These are phyloP conservation scores for Carpinus viminea DNA, from an alignment of 306 rosid genomes.

Conservation along the genomic window DNA sequence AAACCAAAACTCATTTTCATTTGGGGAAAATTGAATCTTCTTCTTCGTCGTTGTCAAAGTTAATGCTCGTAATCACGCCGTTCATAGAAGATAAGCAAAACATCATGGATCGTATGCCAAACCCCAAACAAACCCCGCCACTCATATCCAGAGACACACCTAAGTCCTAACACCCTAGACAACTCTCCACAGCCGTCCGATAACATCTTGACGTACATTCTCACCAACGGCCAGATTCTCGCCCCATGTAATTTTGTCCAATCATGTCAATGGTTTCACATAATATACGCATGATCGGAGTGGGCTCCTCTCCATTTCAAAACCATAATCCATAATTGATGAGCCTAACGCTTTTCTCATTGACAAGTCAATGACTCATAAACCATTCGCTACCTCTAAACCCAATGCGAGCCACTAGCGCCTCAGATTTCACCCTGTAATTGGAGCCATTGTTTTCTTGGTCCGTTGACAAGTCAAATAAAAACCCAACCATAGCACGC, in stretches of 20 bases:
- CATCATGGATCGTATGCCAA: constrained; percentile 13
- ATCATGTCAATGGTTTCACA: too few relatives aligned
- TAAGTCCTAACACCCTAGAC: constrained; percentile 5
- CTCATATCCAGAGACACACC: background rate
- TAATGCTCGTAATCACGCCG: constrained; percentile 21
- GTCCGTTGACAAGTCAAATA: constrained; percentile 1
- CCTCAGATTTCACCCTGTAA: constrained; percentile 2
- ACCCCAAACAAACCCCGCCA: background rate
- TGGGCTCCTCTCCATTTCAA: too few relatives aligned
- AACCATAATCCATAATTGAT: too few relatives aligned
- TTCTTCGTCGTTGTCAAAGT: constrained; percentile 8
- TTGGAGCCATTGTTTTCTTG: constrained; percentile 13
- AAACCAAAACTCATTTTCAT: too few relatives aligned
- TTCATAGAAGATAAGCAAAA: constrained; percentile 22
- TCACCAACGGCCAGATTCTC: constrained; percentile 16
- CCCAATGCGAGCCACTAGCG: too few relatives aligned
- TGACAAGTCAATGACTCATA: too few relatives aligned
- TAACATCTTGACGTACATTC: constrained; percentile 13
- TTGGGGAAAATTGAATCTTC: too few relatives aligned
- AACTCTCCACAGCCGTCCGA: constrained; percentile 29
- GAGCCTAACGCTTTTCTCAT: too few relatives aligned
- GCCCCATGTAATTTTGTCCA: constrained; percentile 15
- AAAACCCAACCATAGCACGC: background rate
- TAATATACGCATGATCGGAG: too few relatives aligned
- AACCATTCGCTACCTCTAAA: too few relatives aligned